Evolutionary conservation across 345 rosid species (phyloP).

Genomic region (Ailanthus altissimus): DNA sequence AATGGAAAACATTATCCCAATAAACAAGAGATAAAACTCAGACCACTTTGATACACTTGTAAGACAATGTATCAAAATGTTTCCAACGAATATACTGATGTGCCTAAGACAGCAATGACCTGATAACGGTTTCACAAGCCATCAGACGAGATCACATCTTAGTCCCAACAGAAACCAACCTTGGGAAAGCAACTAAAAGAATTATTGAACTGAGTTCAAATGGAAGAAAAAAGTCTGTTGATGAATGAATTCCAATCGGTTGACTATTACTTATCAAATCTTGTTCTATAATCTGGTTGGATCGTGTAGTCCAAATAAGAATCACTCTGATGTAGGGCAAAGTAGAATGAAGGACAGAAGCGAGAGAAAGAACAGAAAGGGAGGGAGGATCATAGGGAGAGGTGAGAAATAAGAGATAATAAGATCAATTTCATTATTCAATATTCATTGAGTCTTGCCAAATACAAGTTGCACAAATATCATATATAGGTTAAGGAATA

Average conservation of each 20-base stretch:
- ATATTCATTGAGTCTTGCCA: not conserved
- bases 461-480: not conserved
- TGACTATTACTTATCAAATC: no score
- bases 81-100: not conserved
- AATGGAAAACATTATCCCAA: not conserved
- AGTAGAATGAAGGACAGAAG: no score
- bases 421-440: not conserved
- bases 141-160: not conserved
- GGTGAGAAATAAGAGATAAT: not conserved
- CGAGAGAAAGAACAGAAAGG: not conserved
- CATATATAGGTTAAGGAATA: not conserved
- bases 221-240: no score
- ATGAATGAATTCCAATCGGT: no score
- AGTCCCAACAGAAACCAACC: not conserved
- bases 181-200: not conserved
- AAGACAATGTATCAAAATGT: not conserved
- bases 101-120: not conserved
- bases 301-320: no score
- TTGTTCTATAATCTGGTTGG: no score
- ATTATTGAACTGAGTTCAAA: no score
- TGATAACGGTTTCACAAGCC: not conserved
- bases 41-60: not conserved
- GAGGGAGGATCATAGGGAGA: not conserved
- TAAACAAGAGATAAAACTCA: not conserved
- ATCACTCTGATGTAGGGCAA: no score